Percentiles rank a stretch among this genome's conserved stretches.
These are phyloP conservation scores for Solanum virginianum DNA, from an alignment of 257 asterid species.

Conservation along the genomic window DNA sequence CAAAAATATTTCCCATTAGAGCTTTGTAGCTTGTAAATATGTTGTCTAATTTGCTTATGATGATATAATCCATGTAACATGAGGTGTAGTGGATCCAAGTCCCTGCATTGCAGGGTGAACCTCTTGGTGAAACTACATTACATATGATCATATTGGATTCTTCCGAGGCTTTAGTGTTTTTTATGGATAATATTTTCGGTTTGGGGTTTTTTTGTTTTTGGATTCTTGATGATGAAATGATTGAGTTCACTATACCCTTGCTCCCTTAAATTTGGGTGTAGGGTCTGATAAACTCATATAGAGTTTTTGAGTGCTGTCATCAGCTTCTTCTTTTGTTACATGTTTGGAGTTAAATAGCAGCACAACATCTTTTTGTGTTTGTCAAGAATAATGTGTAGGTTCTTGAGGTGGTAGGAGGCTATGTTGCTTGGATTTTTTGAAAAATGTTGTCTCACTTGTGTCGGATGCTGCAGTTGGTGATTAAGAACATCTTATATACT, in stretches of 20 bases:
- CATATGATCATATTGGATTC: slow-evolving; percentile 24
- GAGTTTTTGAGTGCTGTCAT: not conserved
- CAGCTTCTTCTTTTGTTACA: not conserved
- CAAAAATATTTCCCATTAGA: too few relatives aligned
- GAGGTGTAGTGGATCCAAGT: slow-evolving; percentile 47
- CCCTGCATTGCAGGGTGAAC: slow-evolving; percentile 56
- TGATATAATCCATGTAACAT: slow-evolving; percentile 39
- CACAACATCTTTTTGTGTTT: not conserved
- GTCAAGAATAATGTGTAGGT: too few relatives aligned
- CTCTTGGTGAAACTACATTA: slow-evolving; percentile 40
- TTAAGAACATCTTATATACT: too few relatives aligned
- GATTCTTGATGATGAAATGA: not conserved
- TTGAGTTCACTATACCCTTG: not conserved
- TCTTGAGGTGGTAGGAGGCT: not conserved
- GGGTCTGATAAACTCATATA: not conserved
- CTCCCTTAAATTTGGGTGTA: not conserved
- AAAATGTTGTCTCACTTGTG: not conserved
- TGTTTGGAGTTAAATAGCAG: not conserved
- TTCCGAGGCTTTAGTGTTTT: slow-evolving; percentile 22
- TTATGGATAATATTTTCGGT: too few relatives aligned
- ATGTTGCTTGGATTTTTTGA: not conserved
- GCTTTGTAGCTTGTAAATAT: not conserved
- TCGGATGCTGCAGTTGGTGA: too few relatives aligned
- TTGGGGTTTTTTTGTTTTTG: not conserved
- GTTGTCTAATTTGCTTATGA: slow-evolving; percentile 6